A percentile compares a stretch with the other conserved stretches of the same genome.
phyloP scores from a whole-genome alignment of 768 basidiomycete species.

The Strobilomyces dryophilus region DNA sequence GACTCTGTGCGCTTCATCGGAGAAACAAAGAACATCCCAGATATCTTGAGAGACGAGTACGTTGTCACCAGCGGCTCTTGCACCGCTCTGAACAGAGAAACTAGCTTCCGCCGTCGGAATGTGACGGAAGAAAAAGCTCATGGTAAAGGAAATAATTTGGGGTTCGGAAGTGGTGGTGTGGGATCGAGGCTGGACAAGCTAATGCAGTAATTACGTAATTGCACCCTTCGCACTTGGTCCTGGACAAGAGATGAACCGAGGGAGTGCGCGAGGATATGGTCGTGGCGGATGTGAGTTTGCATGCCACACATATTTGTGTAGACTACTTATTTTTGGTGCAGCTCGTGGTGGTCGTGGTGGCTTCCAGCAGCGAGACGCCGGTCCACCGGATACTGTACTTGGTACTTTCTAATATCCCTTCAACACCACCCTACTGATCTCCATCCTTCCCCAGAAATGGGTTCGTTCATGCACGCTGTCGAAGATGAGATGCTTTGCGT shows the following conservation, averaged over 20 bases:
- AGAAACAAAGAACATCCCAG: constrained; percentile 28
- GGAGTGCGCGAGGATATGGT: constrained; percentile 49
- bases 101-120: constrained; percentile 20
- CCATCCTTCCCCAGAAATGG: constrained; percentile 63
- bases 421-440: constrained; percentile 2
- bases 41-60: constrained; percentile 31
- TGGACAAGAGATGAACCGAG: constrained; percentile 43
- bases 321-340: constrained; percentile 13
- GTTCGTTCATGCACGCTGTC: constrained; percentile 89
- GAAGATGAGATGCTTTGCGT: constrained; percentile 98
- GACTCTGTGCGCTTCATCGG: constrained; percentile 7
- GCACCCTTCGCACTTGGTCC: background rate
- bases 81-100: constrained; percentile 23
- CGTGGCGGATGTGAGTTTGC: constrained; percentile 46
- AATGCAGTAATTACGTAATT: constrained; percentile 23
- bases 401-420: constrained; percentile 36
- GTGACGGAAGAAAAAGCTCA: constrained; percentile 38
- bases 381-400: constrained; percentile 77
- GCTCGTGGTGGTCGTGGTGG: constrained; percentile 68
- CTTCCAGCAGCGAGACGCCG: constrained; percentile 64
- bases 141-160: constrained; percentile 3
- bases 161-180: too few species aligned
- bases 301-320: background rate
- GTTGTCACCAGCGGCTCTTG: constrained; percentile 13
- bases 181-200: background rate